Evolutionary conservation across 202 grass and related monocot genomes (phyloP), one percentile per base, ranked within the genome.

Genomic region (Tripidium arundinaceum): DNA sequence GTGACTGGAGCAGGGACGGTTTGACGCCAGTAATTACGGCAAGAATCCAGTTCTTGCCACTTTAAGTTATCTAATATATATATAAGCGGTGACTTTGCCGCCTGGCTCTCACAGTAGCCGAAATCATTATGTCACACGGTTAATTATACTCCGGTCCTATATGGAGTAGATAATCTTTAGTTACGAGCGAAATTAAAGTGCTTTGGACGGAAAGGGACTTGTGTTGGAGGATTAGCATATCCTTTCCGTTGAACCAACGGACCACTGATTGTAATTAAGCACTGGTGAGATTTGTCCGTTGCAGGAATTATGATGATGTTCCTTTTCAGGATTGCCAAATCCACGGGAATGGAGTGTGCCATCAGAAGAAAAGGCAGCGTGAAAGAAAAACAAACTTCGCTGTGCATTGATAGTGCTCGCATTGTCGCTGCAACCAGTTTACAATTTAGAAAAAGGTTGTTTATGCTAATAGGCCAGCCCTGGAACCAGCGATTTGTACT

Each of bases 1-100:
- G 66, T 74, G 77, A 42, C 61, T 15, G 21, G 11, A 63, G 15
- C 50, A 11, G n/a, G 50, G 24, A 60, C 68, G 25, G 57, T n/a
- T 54, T 68, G 22, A 77, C 67, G 47, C 83, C 83, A 42, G 60
- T 45, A 79, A 74, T 86, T 86, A 82, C 83, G 83, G 78, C 47
- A 80, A 65, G 14, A 84, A 85, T 66, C 62, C 65, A 58, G 55
- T 41, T 41, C 47, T n/a, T 28, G 6, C 19, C 19, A 67, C 72
- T 81, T 85, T 31, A 31, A n/a, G n/a, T n/a, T n/a, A n/a, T n/a
- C n/a, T n/a, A n/a, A n/a, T n/a, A n/a, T n/a, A n/a, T n/a, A n/a
- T n/a, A n/a, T n/a, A n/a, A n/a, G n/a, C n/a, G n/a, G n/a, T n/a
- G n/a, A n/a, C n/a, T n/a, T n/a, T n/a, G n/a, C n/a, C n/a, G n/a